Conservation (phyloP, 1,284 basidiomycete species). For the Exsudoporus floridanus region DNA sequence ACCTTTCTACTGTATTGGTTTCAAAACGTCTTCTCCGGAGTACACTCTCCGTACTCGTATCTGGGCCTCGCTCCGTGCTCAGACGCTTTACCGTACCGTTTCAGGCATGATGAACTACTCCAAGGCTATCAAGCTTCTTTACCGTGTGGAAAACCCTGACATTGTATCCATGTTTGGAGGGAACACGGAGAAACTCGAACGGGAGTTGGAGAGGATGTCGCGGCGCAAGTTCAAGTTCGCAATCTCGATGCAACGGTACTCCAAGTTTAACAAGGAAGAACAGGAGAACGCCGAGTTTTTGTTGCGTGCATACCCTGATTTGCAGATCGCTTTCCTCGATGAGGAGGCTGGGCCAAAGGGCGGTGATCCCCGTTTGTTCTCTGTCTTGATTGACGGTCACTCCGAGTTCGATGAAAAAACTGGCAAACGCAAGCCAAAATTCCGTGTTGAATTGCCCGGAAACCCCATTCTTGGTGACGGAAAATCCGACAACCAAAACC, state of each 20-base stretch:
- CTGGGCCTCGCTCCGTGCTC: conserved; percentile 97
- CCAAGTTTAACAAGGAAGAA: conserved; percentile 99
- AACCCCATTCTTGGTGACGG: conserved; percentile 99
- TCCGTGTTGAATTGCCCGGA: conserved; percentile 95
- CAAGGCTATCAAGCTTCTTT: conserved; percentile 98
- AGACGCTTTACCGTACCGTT: conserved; percentile 98
- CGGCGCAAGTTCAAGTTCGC: conserved; percentile 98
- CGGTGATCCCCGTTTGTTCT: conserved; percentile 89
- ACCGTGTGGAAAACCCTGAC: conserved; percentile 99
- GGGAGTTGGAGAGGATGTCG: conserved; percentile 96
- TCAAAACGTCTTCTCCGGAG: conserved; percentile 98
- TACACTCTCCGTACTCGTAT: conserved; percentile 99
- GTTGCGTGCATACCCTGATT: conserved; percentile 94
- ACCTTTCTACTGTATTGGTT: conserved; percentile 99
- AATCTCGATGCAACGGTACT: conserved; percentile 99
- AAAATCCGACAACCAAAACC: conserved; percentile 99
- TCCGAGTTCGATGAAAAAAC: conserved; percentile 90
- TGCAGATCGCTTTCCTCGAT: conserved; percentile 98
- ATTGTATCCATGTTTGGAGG: conserved; percentile 96
- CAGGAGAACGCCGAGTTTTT: conserved; percentile 99
- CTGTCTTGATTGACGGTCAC: conserved; percentile 94
- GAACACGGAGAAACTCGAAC: conserved; percentile 95
- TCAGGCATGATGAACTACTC: conserved; percentile 99
- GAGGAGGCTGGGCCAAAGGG: conserved; percentile 91
- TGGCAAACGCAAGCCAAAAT: conserved; percentile 94